These are phyloP conservation scores for Albizia julibrissin DNA, from an alignment of 306 rosid genomes.

Conservation along the genomic window DNA sequence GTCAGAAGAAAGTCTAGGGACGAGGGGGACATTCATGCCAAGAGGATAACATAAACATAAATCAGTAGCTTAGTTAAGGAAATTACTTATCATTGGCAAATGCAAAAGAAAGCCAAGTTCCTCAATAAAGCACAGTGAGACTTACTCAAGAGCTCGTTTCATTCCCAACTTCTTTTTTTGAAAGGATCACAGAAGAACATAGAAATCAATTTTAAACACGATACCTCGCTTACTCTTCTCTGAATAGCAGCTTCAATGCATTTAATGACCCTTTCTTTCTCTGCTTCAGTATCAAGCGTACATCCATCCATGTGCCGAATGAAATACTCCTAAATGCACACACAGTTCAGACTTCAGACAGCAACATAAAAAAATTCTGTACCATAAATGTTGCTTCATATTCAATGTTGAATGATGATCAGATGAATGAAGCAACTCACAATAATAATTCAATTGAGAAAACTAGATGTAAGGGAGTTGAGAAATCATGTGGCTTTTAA, in stretches of 20 bases:
- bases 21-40: neutral
- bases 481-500: slow-evolving; percentile 8
- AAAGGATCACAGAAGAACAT: slow-evolving; percentile 15
- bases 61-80: slow-evolving; percentile 6
- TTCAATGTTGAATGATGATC: neutral
- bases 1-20: neutral
- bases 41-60: neutral
- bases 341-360: slow-evolving; percentile 5
- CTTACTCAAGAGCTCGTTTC: slow-evolving; percentile 29
- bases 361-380: neutral
- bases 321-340: slow-evolving; percentile 49
- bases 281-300: slow-evolving; percentile 64
- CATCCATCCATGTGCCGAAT: slow-evolving; percentile 72
- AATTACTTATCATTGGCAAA: neutral
- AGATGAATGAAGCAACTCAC: neutral
- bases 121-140: neutral
- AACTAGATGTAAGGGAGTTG: neutral
- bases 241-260: slow-evolving; percentile 71
- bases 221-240: slow-evolving; percentile 72
- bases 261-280: slow-evolving; percentile 59
- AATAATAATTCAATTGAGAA: neutral
- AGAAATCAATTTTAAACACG: slow-evolving; percentile 17
- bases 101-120: slow-evolving; percentile 19
- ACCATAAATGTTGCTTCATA: neutral
- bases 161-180: slow-evolving; percentile 15